Percentiles rank a stretch among this genome's conserved stretches.
phyloP scores from a whole-genome alignment of 2,329 filamentous ascomycete genomes.

The Epichloe typhina region DNA sequence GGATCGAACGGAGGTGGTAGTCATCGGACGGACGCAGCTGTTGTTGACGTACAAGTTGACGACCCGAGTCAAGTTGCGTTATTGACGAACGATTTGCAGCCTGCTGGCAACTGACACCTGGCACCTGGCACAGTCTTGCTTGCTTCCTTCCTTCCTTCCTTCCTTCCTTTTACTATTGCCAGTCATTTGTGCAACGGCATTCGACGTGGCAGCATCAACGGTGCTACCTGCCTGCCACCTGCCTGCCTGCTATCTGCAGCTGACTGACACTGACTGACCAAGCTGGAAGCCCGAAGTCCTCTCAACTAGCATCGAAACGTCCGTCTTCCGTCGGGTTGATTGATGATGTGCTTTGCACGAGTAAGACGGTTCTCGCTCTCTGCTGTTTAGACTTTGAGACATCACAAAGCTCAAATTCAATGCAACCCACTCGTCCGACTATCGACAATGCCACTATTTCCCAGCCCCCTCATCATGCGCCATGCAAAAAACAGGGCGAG shows the following conservation, averaged over 20 bases:
- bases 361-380: background rate
- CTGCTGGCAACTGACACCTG: background rate
- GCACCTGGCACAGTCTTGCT: background rate
- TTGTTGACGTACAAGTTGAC: too few relatives aligned
- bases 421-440: background rate
- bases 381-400: background rate
- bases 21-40: too few relatives aligned
- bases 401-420: background rate
- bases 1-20: too few relatives aligned
- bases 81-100: background rate
- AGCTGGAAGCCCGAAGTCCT: background rate
- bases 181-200: conserved; percentile 1
- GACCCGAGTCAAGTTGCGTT: too few relatives aligned
- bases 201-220: background rate
- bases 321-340: background rate
- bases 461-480: too few relatives aligned
- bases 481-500: too few relatives aligned
- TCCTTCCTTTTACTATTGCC: background rate
- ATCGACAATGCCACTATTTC: background rate
- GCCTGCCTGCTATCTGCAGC: background rate
- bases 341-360: background rate
- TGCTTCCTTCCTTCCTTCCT: background rate
- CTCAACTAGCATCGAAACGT: background rate
- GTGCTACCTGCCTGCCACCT: background rate
- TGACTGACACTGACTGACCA: background rate